Evolutionary conservation across 2,329 filamentous ascomycete genomes (phyloP), one percentile per base, ranked within the genome.

Genomic region (Ophiocordyceps unilateralis): DNA sequence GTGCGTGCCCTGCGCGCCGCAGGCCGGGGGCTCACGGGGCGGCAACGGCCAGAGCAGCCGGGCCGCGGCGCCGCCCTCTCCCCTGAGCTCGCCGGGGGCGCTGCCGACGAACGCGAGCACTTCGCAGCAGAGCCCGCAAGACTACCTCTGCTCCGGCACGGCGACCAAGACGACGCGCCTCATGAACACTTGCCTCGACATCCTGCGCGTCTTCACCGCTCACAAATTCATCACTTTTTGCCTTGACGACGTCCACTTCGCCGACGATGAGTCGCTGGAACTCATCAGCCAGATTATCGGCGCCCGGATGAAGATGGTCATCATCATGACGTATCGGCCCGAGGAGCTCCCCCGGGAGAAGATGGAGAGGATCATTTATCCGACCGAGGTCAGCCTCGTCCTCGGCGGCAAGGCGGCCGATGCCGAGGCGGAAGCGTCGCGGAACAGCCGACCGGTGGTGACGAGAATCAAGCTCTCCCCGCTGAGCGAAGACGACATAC

Each of bases 211-310:
- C 37, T 78, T 96, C 44, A 82, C 85, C 0, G 70, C 79, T 19
- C 79, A 88, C 56, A 91, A 88, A 52, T 78, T 94, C 52, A 87
- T 94, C 43, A 93, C 85, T 54, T 79, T 94, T 51, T 87, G 80
- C 51, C 63, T 95, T 23, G 89, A 95, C 54, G 89, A 95, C 58
- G 64, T 95, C 26, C 87, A 95, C 52, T 91, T 86, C 58, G 86
- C 87, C 7, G 89, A 95, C 55, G 76, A 82, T 22, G 89, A 95
- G 58, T 91, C 83, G 14, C 64, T 91, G 40, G 85, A 93, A 45
- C 67, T 95, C 42, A 80, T 95, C 34, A 74, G 80, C 15, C 81
- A 87, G 52, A 86, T 95, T 42, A 76, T 93, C 44, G 70, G 72
- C 41, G 78, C 81, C 1, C 81, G 81, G 49, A 75, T 95, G 47